Evolutionary conservation across 2,329 filamentous ascomycete species (phyloP).

Genomic region (Aspergillus sclerotialis): DNA sequence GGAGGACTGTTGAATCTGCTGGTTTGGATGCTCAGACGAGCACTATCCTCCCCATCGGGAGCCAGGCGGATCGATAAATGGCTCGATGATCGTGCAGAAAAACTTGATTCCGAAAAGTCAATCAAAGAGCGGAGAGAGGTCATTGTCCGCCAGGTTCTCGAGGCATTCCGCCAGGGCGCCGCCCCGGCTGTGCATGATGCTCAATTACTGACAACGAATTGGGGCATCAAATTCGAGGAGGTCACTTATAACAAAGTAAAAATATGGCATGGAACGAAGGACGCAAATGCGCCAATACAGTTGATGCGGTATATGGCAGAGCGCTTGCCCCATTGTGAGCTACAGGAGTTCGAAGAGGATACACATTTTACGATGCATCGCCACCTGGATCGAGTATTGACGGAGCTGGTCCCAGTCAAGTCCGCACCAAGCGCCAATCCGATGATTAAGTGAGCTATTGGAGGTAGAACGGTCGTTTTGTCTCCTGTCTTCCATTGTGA

Average conservation of each 20-base stretch:
- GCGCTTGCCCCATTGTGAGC: conserved; percentile 23
- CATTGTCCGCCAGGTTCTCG: conserved; percentile 12
- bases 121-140: conserved; percentile 9
- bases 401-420: not conserved
- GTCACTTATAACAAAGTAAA: conserved; percentile 15
- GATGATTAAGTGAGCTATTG: no score
- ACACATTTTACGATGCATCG: conserved; percentile 6
- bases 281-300: conserved; percentile 20
- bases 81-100: conserved; percentile 12
- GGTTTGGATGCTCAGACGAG: conserved; percentile 13
- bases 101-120: not conserved
- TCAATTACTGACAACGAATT: conserved; percentile 18
- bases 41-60: conserved; percentile 10
- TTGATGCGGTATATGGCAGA: conserved; percentile 33
- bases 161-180: conserved; percentile 21
- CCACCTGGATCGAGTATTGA: not conserved
- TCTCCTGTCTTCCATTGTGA: no score
- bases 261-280: conserved; percentile 24
- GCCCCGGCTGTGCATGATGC: conserved; percentile 18
- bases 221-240: conserved; percentile 23
- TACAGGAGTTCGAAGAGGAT: conserved; percentile 29
- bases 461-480: no score
- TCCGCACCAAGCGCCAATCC: no score
- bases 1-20: conserved; percentile 8
- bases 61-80: conserved; percentile 16